phyloP scores from a whole-genome alignment of 2,329 filamentous ascomycete species.

The Xylaria sp. region DNA sequence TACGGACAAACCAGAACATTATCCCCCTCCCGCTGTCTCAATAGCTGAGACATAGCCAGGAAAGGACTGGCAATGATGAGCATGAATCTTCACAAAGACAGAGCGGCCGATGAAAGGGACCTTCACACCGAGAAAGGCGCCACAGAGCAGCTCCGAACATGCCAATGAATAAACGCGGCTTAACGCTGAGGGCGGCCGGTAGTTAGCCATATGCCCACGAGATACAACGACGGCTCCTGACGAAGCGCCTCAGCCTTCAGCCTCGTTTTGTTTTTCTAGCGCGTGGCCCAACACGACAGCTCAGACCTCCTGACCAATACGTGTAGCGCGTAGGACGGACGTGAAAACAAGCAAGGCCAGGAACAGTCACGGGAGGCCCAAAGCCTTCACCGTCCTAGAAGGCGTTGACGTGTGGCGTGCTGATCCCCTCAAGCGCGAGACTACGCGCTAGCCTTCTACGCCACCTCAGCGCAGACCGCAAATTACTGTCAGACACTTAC shows the following conservation, averaged over 20 bases:
- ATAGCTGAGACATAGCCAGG: too few species aligned
- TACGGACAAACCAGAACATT: neutral
- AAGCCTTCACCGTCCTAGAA: neutral
- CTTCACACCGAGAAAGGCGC: neutral
- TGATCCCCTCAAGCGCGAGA: neutral
- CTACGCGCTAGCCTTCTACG: neutral
- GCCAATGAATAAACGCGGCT: neutral
- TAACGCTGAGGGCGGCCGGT: neutral
- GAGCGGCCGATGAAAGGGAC: neutral
- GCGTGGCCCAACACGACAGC: neutral
- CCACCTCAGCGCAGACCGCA: neutral
- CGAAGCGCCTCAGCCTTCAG: neutral
- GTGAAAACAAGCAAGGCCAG: neutral
- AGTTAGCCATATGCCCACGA: neutral
- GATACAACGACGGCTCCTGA: neutral
- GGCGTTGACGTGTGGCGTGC: neutral
- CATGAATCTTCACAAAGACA: neutral
- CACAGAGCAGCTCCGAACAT: neutral
- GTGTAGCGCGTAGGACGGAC: neutral
- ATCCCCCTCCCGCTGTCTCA: neutral
- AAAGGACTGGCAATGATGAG: neutral
- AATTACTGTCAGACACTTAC: neutral
- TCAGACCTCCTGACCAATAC: neutral
- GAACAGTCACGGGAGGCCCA: neutral
- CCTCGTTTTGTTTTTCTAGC: neutral